Conservation (phyloP, 2,329 filamentous ascomycete species). For the Fusarium coicis region DNA sequence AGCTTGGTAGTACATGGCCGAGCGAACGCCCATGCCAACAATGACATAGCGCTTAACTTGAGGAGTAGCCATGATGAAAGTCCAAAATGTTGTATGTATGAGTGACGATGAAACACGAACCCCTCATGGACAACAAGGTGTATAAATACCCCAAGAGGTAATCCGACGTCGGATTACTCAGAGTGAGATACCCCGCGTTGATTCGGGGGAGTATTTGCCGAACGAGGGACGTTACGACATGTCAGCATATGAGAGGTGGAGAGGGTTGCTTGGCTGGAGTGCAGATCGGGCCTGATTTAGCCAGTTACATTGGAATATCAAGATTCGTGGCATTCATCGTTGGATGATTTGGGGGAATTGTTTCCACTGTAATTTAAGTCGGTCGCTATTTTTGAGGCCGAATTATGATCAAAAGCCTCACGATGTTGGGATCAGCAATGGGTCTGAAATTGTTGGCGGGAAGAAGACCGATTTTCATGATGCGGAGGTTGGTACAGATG, state of each 20-base stretch:
- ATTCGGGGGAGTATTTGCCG: constrained; percentile 21
- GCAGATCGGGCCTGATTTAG: constrained; percentile 19
- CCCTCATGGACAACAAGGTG: neutral
- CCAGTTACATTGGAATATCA: constrained; percentile 10
- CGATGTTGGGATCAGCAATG: neutral
- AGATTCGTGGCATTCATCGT: neutral
- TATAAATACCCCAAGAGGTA: constrained; percentile 13
- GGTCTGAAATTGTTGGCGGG: neutral
- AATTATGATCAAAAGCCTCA: neutral
- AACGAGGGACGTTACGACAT: constrained; percentile 2
- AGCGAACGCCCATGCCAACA: constrained; percentile 67
- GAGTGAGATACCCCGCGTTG: constrained; percentile 12
- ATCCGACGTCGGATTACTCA: constrained; percentile 14
- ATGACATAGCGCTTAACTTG: constrained; percentile 61
- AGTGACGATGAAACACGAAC: neutral
- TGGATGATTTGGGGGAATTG: neutral
- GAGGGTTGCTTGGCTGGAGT: constrained; percentile 16
- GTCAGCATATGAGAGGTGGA: constrained; percentile 21
- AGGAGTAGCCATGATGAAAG: constrained; percentile 20
- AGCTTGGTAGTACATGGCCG: constrained; percentile 68
- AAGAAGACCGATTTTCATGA: neutral
- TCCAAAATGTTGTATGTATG: neutral
- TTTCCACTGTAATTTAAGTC: constrained; percentile 3
- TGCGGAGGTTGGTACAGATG: neutral
- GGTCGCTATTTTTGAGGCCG: neutral